Conservation (phyloP, 371 early-diverging fungal genomes). For the Rhizopus stolonifer region DNA sequence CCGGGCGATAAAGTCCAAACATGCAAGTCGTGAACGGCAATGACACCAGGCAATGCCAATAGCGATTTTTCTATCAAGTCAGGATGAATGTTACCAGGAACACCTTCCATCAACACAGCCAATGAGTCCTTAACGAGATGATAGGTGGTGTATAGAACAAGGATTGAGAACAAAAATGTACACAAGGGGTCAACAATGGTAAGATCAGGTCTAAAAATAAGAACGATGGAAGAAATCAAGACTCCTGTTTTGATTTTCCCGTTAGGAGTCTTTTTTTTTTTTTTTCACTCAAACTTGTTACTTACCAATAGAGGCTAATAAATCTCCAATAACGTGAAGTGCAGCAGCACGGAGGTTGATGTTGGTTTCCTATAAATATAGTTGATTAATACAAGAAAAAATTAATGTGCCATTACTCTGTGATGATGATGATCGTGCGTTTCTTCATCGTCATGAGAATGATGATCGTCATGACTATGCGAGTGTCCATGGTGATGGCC, state of each 20-base stretch:
- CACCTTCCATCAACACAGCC: slow-evolving; percentile 76
- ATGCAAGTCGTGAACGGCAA: slow-evolving; percentile 70
- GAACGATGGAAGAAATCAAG: slow-evolving; percentile 74
- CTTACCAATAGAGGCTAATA: slow-evolving; percentile 74
- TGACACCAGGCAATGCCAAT: slow-evolving; percentile 53
- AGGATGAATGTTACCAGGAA: slow-evolving; percentile 64
- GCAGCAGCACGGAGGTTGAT: slow-evolving; percentile 75
- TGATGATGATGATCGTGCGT: slow-evolving; percentile 21
- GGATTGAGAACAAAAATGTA: slow-evolving; percentile 79
- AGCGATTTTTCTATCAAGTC: slow-evolving; percentile 58
- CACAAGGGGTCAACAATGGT: slow-evolving; percentile 85
- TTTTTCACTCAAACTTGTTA: too few species aligned
- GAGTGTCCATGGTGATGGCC: slow-evolving; percentile 46
- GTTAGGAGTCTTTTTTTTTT: too few species aligned
- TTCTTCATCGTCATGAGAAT: slow-evolving; percentile 37
- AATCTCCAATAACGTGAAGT: slow-evolving; percentile 84
- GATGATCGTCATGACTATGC: slow-evolving; percentile 30
- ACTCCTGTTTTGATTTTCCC: slow-evolving; percentile 62
- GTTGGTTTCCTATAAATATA: slow-evolving; percentile 54
- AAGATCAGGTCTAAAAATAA: slow-evolving; percentile 65
- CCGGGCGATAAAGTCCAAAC: slow-evolving; percentile 77
- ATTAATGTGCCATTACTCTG: slow-evolving; percentile 10
- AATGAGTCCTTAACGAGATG: slow-evolving; percentile 60
- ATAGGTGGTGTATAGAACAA: slow-evolving; percentile 77
- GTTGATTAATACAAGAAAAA: not conserved